A percentile compares a stretch with the other conserved stretches of the same genome.
These are phyloP conservation scores for Phytopythium litorale DNA, from an alignment of 352 stramenopile species.

Conservation along the genomic window DNA sequence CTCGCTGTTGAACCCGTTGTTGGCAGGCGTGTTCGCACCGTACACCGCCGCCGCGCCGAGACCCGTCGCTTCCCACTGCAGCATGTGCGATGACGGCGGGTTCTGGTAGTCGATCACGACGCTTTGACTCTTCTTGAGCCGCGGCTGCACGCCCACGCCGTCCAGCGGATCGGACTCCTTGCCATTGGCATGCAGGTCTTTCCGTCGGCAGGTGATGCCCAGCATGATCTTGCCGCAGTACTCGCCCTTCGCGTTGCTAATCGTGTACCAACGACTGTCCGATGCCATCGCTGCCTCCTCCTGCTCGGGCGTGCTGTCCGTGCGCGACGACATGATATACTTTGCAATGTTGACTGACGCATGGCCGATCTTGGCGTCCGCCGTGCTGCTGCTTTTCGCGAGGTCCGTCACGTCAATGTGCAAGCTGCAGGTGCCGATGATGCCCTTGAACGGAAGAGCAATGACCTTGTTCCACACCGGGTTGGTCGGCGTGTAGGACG, in stretches of 20 bases:
- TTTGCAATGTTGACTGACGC: conserved; percentile 77
- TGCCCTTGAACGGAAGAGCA: conserved; percentile 63
- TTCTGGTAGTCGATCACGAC: conserved; percentile 71
- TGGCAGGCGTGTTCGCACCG: conserved; percentile 1
- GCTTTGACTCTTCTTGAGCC: conserved; percentile 73
- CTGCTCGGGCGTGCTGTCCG: conserved; percentile 30
- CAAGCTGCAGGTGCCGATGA: conserved; percentile 76
- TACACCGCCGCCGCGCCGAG: background rate
- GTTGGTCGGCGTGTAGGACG: conserved; percentile 60
- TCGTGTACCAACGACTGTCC: conserved; percentile 79
- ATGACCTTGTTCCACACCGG: conserved; percentile 83
- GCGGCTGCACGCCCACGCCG: conserved; percentile 34
- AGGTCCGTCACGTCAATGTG: conserved; percentile 74
- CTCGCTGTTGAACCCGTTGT: conserved; percentile 13
- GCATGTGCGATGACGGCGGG: conserved; percentile 64
- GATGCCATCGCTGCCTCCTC: conserved; percentile 72
- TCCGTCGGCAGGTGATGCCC: conserved; percentile 63
- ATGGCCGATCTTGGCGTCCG: conserved; percentile 52
- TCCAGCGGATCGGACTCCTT: conserved; percentile 10
- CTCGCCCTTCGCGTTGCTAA: conserved; percentile 82
- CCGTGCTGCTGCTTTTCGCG: conserved; percentile 20
- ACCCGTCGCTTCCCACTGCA: conserved; percentile 58
- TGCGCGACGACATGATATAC: conserved; percentile 69
- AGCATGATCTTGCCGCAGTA: conserved; percentile 86
- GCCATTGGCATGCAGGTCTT: conserved; percentile 16